Percentiles rank a stretch among this genome's conserved stretches.
phyloP scores from a whole-genome alignment of 352 stramenopile genomes.

The Pythium dissimile region DNA sequence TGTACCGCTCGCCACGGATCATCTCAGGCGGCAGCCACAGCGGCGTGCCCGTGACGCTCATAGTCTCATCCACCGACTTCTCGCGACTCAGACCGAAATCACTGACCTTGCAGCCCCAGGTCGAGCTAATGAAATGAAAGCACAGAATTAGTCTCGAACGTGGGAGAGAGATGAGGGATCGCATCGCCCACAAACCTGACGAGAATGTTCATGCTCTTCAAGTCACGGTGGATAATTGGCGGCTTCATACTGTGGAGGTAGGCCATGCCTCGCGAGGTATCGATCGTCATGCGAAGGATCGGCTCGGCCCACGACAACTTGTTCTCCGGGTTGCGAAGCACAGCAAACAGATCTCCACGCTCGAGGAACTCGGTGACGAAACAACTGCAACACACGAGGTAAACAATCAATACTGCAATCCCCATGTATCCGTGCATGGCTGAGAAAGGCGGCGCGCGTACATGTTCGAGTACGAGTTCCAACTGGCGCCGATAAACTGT shows the following conservation, averaged over 20 bases:
- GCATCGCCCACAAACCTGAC: conserved; percentile 42
- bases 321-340: conserved; percentile 79
- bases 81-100: conserved; percentile 97
- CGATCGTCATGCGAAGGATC: conserved; percentile 87
- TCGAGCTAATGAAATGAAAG: conserved; percentile 39
- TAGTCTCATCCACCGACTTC: conserved; percentile 94
- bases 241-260: conserved; percentile 98
- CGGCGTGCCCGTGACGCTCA: conserved; percentile 88
- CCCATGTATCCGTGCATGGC: not conserved
- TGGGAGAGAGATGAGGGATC: not conserved
- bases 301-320: conserved; percentile 82
- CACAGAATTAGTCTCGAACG: not conserved
- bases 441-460: conserved; percentile 31
- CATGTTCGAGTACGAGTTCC: conserved; percentile 92
- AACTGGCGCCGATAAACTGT: conserved; percentile 87
- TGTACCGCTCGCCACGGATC: conserved; percentile 87
- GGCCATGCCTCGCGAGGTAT: conserved; percentile 93
- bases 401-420: not conserved
- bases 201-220: conserved; percentile 94
- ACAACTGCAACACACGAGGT: conserved; percentile 40
- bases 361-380: conserved; percentile 88
- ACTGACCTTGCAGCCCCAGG: conserved; percentile 92
- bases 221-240: conserved; percentile 98
- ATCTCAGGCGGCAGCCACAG: conserved; percentile 87
- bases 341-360: conserved; percentile 74